Base-by-base conservation (phyloP, 345 rosid genomes). In the Citrus glauca region DNA sequence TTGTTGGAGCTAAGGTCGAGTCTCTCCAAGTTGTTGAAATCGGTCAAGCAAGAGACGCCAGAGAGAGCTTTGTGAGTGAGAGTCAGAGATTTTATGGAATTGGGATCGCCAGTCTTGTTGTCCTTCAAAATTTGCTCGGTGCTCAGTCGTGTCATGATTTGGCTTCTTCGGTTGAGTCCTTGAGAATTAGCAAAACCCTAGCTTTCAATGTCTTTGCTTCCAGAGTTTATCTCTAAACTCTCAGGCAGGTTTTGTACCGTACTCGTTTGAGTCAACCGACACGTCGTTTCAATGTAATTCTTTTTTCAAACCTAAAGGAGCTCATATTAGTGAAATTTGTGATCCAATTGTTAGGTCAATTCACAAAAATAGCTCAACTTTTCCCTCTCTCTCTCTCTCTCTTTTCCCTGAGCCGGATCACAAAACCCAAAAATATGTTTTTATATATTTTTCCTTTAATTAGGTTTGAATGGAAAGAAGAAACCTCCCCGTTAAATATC, bases 1-100 rank as follows among this genome's bases (percentile, higher is more conserved):
- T 66, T 90, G 80, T 95, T 95, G 84, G 85, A 90, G 28, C 91
- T 85, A 68, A 95, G 91, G 84, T 95, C 98, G 19, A 93, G 98
- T 76, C 88, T 88, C 84, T 95, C 94, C 86, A 95, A 81, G 83
- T 85, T 93, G 71, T 71, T 80, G 90, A 95, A 91, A 20, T 91
- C 88, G 70, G 79, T 76, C 87, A 95, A 85, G 80, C 92, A 89
- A 73, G 24, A 92, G 24, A 92, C 98, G 62, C 91, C 91, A 37
- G 95, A 85, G 74, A 95, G 97, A 84, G 92, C 90, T 88, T 77
- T 91, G 81, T 88, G 91, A 40, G 87, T 81, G 65, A 95, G 97
- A 25, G 85, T 81, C 48, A 92, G 91, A 55, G 90, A 84, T 27
- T 86, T 85, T 69, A 95, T 72, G 83, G 93, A 79, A 83, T 86